Evolutionary conservation across 169 alveolate genomes (phyloP), one percentile per base, ranked within the genome.

Genomic region (Plasmodium gallinaceum): DNA sequence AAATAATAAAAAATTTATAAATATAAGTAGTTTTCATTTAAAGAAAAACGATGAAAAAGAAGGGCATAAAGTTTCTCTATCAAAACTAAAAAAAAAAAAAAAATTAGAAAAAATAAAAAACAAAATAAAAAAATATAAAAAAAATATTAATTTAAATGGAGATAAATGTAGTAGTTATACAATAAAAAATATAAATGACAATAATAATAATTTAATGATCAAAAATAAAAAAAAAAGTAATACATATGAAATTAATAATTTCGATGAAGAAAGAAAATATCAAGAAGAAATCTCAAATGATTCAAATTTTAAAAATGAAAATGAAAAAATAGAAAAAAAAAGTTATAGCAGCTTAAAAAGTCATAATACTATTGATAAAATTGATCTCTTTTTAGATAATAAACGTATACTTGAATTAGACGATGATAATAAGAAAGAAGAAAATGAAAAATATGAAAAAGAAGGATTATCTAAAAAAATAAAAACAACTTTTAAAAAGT

Each of bases 401-500:
- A 32, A 32, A 32, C 39, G 4, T 32, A 32, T 54, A 37, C 2
- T 5, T 26, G 37, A 32, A 45, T n/a, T 14, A 9, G 60, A n/a
- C 14, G 62, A 68, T 10, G 39, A 18, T n/a, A 80, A 68, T 45
- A 80, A 80, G 32, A 69, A 80, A 45, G 32, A 80, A 20, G 60
- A 80, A 1, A 57, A 12, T 37, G 45, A 68, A n/a, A 48, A 0
- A 8, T 43, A 57, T 61, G 85, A 16, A 46, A 48, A 5, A 14
- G 68, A 80, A 16, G 90, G 85, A 24, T 43, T 80, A 14, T 80
- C 90, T 20, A 80, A 58, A 51, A 80, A 66, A 68, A 51, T 80
- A 66, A 80, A 80, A 80, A 80, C 90, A 20, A 80, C 90, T 18
- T 26, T 80, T 52, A 66, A 45, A 14, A 80, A 68, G n/a, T 57